phyloP scores from a whole-genome alignment of 495 filamentous ascomycete species.

The Hyaloscypha variabilis region DNA sequence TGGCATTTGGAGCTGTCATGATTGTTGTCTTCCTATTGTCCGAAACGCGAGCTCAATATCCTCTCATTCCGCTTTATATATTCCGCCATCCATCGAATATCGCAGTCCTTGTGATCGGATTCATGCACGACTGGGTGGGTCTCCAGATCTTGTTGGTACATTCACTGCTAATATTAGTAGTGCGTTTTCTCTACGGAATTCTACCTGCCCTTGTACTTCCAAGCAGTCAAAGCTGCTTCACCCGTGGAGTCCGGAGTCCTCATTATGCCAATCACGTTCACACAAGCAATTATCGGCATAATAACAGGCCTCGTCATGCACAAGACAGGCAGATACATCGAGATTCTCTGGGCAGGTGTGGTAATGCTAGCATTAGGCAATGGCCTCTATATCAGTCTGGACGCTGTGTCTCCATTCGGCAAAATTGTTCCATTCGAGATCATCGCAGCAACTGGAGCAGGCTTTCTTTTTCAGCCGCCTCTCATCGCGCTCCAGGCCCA shows the following conservation, averaged over 20 bases:
- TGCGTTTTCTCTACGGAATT: too few relatives aligned
- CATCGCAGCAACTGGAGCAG: constrained; percentile 51
- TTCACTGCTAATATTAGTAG: too few relatives aligned
- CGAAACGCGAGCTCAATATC: constrained; percentile 69
- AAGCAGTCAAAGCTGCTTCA: constrained; percentile 61
- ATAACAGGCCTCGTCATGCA: constrained; percentile 57
- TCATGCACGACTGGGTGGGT: too few relatives aligned
- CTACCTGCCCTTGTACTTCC: constrained; percentile 84
- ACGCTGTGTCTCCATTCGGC: constrained; percentile 42
- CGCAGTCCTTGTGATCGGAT: constrained; percentile 50
- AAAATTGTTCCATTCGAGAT: constrained; percentile 58
- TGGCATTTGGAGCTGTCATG: constrained; percentile 67
- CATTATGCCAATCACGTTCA: constrained; percentile 58
- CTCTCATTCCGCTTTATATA: constrained; percentile 67
- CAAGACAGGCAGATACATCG: constrained; percentile 60
- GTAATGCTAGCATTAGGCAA: constrained; percentile 55
- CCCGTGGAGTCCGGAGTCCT: constrained; percentile 70
- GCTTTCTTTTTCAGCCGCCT: constrained; percentile 63
- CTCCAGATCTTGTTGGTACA: too few relatives aligned
- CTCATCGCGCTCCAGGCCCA: constrained; percentile 77
- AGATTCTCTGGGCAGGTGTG: constrained; percentile 54
- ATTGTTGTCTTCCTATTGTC: constrained; percentile 60
- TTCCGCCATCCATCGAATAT: constrained; percentile 62
- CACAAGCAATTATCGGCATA: constrained; percentile 52
- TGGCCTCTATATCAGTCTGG: constrained; percentile 59